phyloP scores from a whole-genome alignment of 192 early-diverging fungal genomes.

The Coemansia sp. region DNA sequence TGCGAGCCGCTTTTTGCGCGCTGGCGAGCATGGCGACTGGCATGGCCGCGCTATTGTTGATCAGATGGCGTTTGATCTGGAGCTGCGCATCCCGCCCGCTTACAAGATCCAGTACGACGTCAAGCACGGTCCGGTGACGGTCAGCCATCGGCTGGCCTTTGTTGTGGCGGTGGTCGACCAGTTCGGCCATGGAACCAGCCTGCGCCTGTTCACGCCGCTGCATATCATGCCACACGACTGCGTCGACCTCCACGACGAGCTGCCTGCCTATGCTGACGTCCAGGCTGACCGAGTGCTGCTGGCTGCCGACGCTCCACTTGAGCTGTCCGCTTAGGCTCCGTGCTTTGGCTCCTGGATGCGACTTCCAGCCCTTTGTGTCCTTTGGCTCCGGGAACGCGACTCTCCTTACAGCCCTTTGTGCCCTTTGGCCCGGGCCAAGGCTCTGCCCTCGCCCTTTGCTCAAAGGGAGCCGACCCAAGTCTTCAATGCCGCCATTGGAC shows the following conservation, averaged over 20 bases:
- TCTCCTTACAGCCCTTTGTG: too few relatives aligned
- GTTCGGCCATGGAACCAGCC: constrained; percentile 41
- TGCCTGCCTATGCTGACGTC: constrained; percentile 43
- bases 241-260: constrained; percentile 25
- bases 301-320: not conserved
- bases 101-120: constrained; percentile 54
- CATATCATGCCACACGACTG: constrained; percentile 50
- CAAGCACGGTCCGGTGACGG: constrained; percentile 47
- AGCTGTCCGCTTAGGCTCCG: not conserved
- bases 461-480: not conserved
- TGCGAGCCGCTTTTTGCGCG: constrained; percentile 30
- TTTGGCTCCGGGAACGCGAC: too few relatives aligned
- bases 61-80: constrained; percentile 49
- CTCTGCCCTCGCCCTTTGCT: too few relatives aligned
- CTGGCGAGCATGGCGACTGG: constrained; percentile 28
- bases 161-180: constrained; percentile 47
- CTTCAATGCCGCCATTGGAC: not conserved
- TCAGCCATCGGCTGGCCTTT: constrained; percentile 50
- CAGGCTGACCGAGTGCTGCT: constrained; percentile 47
- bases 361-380: too few relatives aligned
- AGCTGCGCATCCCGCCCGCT: constrained; percentile 46
- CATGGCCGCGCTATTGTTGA: constrained; percentile 34
- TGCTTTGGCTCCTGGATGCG: too few relatives aligned
- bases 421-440: too few relatives aligned
- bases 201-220: constrained; percentile 49